phyloP scores from a whole-genome alignment of 768 basidiomycete genomes.

The Suillus tomentosus region DNA sequence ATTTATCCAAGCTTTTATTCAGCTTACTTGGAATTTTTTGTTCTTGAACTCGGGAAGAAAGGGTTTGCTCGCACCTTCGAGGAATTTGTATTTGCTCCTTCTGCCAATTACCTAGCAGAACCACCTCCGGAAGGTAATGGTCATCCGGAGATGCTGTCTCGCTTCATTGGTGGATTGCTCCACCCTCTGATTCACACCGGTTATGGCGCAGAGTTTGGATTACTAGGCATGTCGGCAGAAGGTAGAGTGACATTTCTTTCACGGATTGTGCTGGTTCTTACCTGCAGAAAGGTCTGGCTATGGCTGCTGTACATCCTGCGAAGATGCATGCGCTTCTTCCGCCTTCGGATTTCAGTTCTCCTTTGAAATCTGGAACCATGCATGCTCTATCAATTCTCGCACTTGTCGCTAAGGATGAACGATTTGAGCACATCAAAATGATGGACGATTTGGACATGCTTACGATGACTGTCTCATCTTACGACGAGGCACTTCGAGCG shows the following conservation, averaged over 20 bases:
- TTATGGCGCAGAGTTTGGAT: conserved; percentile 61
- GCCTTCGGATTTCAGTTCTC: neutral
- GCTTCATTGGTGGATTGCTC: conserved; percentile 56
- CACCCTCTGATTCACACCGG: conserved; percentile 70
- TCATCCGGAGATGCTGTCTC: conserved; percentile 55
- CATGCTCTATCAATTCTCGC: conserved; percentile 51
- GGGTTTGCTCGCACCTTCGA: conserved; percentile 49
- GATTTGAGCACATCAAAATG: conserved; percentile 27
- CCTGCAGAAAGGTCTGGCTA: conserved; percentile 51
- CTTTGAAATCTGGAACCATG: conserved; percentile 4
- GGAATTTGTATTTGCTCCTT: conserved; percentile 54
- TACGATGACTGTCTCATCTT: conserved; percentile 28
- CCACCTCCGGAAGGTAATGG: conserved; percentile 37
- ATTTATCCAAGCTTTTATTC: conserved; percentile 50
- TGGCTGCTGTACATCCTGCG: conserved; percentile 39
- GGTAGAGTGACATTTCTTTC: conserved; percentile 49
- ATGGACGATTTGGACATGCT: conserved; percentile 35
- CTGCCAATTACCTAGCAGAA: conserved; percentile 41
- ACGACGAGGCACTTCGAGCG: conserved; percentile 40
- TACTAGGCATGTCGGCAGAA: conserved; percentile 62
- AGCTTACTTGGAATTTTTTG: conserved; percentile 62
- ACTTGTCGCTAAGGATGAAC: conserved; percentile 53
- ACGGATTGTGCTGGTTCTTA: conserved; percentile 27
- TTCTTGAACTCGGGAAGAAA: conserved; percentile 41
- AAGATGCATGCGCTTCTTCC: conserved; percentile 5